Evolutionary conservation across 257 asterid species (phyloP), one percentile per base, ranked within the genome.

Genomic region (Prunella vulgaris): DNA sequence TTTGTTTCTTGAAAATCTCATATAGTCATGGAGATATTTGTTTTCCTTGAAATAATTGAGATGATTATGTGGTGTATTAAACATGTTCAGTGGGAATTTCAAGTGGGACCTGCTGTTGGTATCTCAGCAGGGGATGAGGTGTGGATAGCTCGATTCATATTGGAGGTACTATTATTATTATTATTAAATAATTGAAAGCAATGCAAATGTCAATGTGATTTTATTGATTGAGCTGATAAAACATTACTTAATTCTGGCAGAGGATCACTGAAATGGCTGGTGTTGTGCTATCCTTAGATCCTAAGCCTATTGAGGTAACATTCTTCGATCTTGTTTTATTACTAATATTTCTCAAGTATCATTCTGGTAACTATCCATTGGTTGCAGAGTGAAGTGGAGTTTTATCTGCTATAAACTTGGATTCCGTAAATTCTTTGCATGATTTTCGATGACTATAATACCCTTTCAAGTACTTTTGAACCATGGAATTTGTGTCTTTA

Each of bases 231-330:
- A 27, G 30, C 13, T 44, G 58, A 28, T 75, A 61, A 64, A 52
- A 64, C 64, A 18, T 33, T 14, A 22, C 49, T 57, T n/a, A 13
- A 64, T 59, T 17, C 70, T 49, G 17, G 57, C 87, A 92, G 97
- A 87, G 98, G 88, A 89, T 92, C 77, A 84, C 98, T 5, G 96
- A 92, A 79, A 78, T 84, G 68, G 92, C 96, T 67, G 96, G 95
- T 15, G 90, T 77, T 0, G 94, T 87, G 5, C 73, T 89, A 6
- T 84, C 97, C 3, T 87, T 92, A 13, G 95, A 89, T 69, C 96
- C 97, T 66, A 92, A 92, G 67, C 97, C 97, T 14, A 82, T 92
- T 51, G 77, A 72, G 78, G 96, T 88, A 8, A 70, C 12, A 32
- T 70, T 74, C 38, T 18, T 12, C 13, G 10, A 7, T 44, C 15